phyloP scores from a whole-genome alignment of 2,329 filamentous ascomycete genomes.

The Fusarium nelsonii region DNA sequence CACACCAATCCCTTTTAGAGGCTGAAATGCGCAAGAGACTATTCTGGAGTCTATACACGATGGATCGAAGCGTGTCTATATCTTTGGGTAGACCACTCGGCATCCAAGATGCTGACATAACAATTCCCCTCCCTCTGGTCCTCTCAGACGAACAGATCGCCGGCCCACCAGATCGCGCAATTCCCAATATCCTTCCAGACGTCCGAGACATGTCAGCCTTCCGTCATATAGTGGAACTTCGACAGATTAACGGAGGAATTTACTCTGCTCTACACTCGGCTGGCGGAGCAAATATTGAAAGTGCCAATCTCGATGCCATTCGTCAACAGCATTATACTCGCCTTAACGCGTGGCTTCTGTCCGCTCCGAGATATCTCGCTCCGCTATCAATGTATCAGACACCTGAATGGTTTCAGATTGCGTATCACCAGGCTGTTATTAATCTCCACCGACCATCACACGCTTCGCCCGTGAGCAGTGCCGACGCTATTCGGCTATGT shows the following conservation, averaged over 20 bases:
- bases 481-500: conserved; percentile 41
- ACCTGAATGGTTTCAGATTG: conserved; percentile 45
- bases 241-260: conserved; percentile 38
- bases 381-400: conserved; percentile 45
- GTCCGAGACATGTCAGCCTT: conserved; percentile 43
- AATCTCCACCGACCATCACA: conserved; percentile 42
- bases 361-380: conserved; percentile 38
- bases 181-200: conserved; percentile 33
- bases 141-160: conserved; percentile 38
- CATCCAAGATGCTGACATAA: conserved; percentile 42
- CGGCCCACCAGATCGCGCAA: conserved; percentile 23
- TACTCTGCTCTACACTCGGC: conserved; percentile 43
- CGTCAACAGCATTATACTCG: conserved; percentile 40
- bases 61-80: conserved; percentile 43
- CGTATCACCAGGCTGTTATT: conserved; percentile 43
- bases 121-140: conserved; percentile 28
- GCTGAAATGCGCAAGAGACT: conserved; percentile 42
- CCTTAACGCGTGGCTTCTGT: conserved; percentile 41
- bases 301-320: conserved; percentile 34
- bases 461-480: conserved; percentile 41
- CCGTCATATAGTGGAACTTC: conserved; percentile 37
- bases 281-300: conserved; percentile 32
- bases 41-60: conserved; percentile 43
- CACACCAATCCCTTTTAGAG: conserved; percentile 28
- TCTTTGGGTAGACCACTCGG: conserved; percentile 37